phyloP scores from a whole-genome alignment of 1,139 yeast species.

The Taphrina wiesneri region DNA sequence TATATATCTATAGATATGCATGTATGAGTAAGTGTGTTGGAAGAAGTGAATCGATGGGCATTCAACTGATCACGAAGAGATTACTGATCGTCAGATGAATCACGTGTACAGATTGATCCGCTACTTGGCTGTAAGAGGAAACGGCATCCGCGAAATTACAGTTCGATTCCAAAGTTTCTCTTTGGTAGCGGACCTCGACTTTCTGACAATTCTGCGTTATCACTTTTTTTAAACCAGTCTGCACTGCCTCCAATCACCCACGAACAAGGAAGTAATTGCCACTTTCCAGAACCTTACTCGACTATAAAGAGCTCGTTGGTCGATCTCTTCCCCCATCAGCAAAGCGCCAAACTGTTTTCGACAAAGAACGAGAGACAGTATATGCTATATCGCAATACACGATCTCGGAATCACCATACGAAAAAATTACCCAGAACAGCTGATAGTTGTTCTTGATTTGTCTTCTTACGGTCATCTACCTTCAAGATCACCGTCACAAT shows the following conservation, averaged over 20 bases:
- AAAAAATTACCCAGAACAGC: conserved; percentile 18
- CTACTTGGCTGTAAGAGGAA: no score
- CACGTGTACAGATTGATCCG: no score
- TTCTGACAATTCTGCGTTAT: background rate
- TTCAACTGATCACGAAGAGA: background rate
- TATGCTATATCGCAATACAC: conserved; percentile 22
- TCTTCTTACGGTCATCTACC: background rate
- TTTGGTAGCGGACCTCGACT: background rate
- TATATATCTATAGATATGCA: no score
- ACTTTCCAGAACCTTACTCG: background rate
- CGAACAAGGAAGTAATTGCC: background rate
- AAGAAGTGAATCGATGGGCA: no score
- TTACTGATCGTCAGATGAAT: background rate
- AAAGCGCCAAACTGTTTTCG: conserved; percentile 27
- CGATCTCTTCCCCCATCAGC: background rate
- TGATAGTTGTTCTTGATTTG: conserved; percentile 13
- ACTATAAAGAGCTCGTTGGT: background rate
- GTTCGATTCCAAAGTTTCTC: background rate
- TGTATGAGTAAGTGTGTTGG: no score
- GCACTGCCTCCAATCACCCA: background rate
- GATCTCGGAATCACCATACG: conserved; percentile 13
- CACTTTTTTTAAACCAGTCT: no score
- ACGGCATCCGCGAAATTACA: no score
- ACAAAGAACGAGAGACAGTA: conserved; percentile 23
- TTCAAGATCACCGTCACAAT: background rate